These are phyloP conservation scores for Nemania bipapillata DNA, from an alignment of 2,329 filamentous ascomycete species.

Conservation along the genomic window DNA sequence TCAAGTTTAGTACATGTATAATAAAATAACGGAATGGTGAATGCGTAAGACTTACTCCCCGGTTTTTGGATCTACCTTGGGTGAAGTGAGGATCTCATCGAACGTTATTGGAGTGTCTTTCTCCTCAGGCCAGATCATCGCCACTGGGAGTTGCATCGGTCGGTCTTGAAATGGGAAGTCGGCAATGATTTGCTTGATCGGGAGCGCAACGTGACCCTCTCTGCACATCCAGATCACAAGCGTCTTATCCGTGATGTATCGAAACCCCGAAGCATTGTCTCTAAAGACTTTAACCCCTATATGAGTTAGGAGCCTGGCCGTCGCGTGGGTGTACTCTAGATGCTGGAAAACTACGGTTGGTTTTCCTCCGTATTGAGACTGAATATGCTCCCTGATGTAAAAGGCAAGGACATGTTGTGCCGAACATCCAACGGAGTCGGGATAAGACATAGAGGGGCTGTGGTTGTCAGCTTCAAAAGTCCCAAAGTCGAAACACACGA, in stretches of 20 bases:
- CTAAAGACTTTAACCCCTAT: neutral
- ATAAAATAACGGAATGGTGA: neutral
- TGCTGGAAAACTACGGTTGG: neutral
- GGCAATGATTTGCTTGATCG: conserved; percentile 9
- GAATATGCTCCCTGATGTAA: neutral
- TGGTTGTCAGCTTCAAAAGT: conserved; percentile 7
- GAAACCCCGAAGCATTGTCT: conserved; percentile 1
- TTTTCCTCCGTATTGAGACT: too few relatives aligned
- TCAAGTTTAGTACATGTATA: neutral
- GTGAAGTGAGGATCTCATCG: neutral
- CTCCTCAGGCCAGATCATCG: conserved; percentile 12
- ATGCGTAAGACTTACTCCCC: neutral
- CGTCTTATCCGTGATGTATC: neutral
- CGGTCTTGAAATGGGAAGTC: neutral
- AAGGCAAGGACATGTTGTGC: neutral
- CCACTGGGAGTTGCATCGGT: neutral
- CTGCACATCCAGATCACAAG: conserved; percentile 6
- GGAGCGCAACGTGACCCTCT: neutral
- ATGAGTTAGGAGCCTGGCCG: neutral
- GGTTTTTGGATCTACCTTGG: neutral
- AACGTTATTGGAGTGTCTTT: neutral
- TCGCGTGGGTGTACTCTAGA: neutral
- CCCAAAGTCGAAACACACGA: conserved; percentile 8
- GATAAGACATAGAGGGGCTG: neutral
- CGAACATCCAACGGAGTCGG: neutral